These are phyloP conservation scores for Leccinum rimulosum DNA, from an alignment of 768 basidiomycete species.

Conservation along the genomic window DNA sequence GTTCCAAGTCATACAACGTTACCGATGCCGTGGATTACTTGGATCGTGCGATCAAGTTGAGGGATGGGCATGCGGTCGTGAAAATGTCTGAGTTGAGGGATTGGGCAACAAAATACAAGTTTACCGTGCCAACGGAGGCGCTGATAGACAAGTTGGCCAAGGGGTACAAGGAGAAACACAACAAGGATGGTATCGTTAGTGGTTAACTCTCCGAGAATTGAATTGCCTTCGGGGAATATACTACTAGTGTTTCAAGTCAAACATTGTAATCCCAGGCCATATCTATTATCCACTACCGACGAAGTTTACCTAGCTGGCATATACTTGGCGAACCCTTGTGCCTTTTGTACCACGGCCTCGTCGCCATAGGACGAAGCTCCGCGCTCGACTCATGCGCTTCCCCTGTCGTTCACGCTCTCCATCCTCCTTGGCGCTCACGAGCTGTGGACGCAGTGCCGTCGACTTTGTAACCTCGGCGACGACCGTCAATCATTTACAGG, in stretches of 20 bases:
- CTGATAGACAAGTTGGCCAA: neutral
- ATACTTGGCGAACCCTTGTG: constrained; percentile 85
- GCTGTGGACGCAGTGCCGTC: no score
- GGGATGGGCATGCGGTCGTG: neutral
- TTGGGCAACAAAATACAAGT: constrained; percentile 2
- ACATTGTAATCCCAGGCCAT: no score
- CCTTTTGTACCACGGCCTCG: constrained; percentile 90
- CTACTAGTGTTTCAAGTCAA: neutral
- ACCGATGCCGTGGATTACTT: constrained; percentile 9
- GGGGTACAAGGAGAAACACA: constrained; percentile 1
- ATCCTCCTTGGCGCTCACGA: no score
- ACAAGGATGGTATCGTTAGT: neutral
- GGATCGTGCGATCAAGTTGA: neutral
- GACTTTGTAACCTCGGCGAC: no score
- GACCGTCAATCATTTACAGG: no score
- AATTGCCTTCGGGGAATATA: neutral
- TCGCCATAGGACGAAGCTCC: constrained; percentile 64
- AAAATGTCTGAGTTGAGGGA: constrained; percentile 6
- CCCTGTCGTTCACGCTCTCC: no score
- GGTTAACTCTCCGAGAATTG: neutral
- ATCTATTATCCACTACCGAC: no score
- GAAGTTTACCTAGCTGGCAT: no score
- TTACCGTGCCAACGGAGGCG: neutral
- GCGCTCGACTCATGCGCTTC: no score
- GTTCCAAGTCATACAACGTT: constrained; percentile 7